A percentile compares a stretch with the other conserved stretches of the same genome.
phyloP scores from a whole-genome alignment of 2,329 filamentous ascomycete species.

The Daldinia sp. region DNA sequence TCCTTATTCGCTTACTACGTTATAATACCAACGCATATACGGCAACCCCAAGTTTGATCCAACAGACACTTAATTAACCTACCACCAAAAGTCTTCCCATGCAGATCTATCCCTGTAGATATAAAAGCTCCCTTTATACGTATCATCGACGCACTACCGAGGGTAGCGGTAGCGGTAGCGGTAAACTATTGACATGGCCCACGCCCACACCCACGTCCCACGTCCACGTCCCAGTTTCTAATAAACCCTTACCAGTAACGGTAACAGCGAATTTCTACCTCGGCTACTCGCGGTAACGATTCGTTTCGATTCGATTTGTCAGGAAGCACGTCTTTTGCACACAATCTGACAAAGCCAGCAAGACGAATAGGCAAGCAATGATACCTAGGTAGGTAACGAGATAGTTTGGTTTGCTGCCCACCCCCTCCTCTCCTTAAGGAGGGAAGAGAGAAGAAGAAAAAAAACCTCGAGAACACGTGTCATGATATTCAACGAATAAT shows the following conservation, averaged over 20 bases:
- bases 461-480: constrained; percentile 17
- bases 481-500: constrained; percentile 25
- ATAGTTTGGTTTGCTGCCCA: too few species aligned
- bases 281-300: constrained; percentile 16
- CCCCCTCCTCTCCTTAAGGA: too few species aligned
- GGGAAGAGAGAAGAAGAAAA: neutral
- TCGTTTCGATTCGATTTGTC: constrained; percentile 4
- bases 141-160: constrained; percentile 4
- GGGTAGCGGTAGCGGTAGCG: neutral
- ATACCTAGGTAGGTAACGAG: too few species aligned
- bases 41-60: neutral
- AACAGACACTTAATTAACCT: neutral
- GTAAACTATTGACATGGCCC: neutral
- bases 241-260: neutral
- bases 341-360: neutral
- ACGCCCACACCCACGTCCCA: neutral
- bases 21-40: neutral
- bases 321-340: constrained; percentile 18
- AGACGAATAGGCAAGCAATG: neutral
- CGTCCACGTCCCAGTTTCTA: neutral
- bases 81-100: neutral
- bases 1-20: neutral
- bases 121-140: neutral
- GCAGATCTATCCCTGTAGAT: neutral
- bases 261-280: neutral